Evolutionary conservation across 441 rosid genomes (phyloP).

Genomic region (Corymbia calophylla): DNA sequence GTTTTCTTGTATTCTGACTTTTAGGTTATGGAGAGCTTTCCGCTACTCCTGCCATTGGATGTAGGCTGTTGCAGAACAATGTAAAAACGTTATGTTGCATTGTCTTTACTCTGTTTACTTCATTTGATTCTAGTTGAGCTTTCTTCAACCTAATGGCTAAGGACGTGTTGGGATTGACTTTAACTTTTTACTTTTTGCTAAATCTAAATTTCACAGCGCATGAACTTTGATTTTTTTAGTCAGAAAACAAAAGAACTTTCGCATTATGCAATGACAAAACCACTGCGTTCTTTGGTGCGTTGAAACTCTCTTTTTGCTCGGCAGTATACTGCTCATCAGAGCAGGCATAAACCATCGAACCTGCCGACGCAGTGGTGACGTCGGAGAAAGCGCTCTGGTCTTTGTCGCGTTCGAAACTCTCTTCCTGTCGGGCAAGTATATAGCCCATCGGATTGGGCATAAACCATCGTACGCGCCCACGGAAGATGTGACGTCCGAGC

Average conservation of each 20-base stretch:
- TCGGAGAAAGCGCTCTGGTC: neutral
- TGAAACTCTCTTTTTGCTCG: neutral
- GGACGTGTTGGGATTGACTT: neutral
- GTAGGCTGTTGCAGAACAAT: neutral
- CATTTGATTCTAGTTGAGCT: neutral
- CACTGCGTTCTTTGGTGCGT: neutral
- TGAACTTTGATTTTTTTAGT: neutral
- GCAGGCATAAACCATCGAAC: neutral
- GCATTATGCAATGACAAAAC: neutral
- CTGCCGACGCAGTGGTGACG: neutral
- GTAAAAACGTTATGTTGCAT: neutral
- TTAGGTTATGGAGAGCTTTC: neutral
- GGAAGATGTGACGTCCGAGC: neutral
- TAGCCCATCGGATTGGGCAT: neutral
- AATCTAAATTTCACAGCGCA: neutral
- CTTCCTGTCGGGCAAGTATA: neutral
- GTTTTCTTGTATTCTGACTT: neutral
- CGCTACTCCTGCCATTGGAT: neutral
- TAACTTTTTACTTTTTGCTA: neutral
- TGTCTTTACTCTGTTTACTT: neutral
- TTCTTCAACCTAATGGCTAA: neutral
- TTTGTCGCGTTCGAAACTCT: neutral
- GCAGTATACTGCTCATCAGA: neutral
- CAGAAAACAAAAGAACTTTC: too few relatives aligned
- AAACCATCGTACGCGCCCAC: too few relatives aligned